These are phyloP conservation scores for Selaginella moellendorffii DNA, from an alignment of 75 land plant genomes.

Conservation along the genomic window DNA sequence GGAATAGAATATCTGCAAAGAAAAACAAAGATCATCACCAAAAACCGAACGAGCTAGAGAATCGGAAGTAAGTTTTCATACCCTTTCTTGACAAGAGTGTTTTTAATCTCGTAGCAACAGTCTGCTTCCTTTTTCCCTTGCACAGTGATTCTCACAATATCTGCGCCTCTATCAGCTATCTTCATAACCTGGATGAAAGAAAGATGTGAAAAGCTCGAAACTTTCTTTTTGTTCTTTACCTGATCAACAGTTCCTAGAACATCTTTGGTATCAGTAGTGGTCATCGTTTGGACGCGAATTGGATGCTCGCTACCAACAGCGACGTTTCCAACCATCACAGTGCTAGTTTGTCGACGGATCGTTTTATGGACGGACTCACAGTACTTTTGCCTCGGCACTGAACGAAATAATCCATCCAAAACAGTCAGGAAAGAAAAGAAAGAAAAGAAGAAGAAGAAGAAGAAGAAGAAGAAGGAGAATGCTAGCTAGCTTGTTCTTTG, in stretches of 20 bases:
- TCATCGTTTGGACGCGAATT: constrained; percentile 93
- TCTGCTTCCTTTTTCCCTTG: constrained; percentile 97
- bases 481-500: background rate
- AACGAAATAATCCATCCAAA: constrained; percentile 3
- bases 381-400: constrained; percentile 94
- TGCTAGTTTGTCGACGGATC: constrained; percentile 72
- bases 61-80: no score
- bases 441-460: no score
- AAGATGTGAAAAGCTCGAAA: no score
- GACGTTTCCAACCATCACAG: constrained; percentile 86
- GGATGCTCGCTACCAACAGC: constrained; percentile 96
- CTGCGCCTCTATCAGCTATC: constrained; percentile 90
- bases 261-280: constrained; percentile 92
- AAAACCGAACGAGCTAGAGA: no score
- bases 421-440: background rate
- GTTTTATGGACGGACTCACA: constrained; percentile 85
- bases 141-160: constrained; percentile 90
- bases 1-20: constrained; percentile 81
- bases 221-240: no score
- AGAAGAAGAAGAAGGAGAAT: background rate
- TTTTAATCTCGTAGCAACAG: constrained; percentile 90
- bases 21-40: no score
- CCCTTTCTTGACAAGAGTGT: constrained; percentile 93
- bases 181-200: constrained; percentile 68
- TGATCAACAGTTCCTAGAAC: constrained; percentile 84